Conservation (phyloP, 176 grass and related monocot genomes). For the Tillandsia leiboldiana region DNA sequence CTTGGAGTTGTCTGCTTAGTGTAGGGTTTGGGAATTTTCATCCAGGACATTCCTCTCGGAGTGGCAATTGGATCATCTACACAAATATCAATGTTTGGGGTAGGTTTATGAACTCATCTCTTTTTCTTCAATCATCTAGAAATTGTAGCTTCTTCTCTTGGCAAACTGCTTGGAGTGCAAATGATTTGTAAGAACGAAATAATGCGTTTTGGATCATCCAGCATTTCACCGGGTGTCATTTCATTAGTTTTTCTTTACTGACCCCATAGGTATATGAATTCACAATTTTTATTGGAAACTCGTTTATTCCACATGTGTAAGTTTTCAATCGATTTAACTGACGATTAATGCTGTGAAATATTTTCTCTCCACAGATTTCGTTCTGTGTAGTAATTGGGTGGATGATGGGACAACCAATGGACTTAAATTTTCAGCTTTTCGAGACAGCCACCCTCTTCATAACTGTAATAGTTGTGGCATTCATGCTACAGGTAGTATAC, state of each 20-base stretch:
- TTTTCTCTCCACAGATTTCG: slow-evolving; percentile 43
- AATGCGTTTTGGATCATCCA: neutral
- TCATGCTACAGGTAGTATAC: slow-evolving; percentile 57
- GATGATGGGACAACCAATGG: slow-evolving; percentile 70
- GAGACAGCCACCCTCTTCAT: slow-evolving; percentile 70
- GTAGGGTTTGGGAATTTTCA: neutral
- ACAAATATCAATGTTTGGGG: slow-evolving; percentile 85
- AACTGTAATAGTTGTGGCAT: slow-evolving; percentile 60
- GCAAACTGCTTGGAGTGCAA: neutral
- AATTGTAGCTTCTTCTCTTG: neutral
- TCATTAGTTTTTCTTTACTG: neutral
- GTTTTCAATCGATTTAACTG: neutral
- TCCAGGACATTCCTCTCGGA: slow-evolving; percentile 61
- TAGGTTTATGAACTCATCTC: slow-evolving; percentile 12
- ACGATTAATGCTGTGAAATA: neutral
- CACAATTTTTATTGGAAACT: too few relatives aligned
- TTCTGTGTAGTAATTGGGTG: slow-evolving; percentile 62
- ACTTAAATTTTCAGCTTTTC: slow-evolving; percentile 78
- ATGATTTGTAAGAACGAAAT: neutral
- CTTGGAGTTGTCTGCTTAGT: slow-evolving; percentile 33
- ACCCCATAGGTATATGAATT: too few relatives aligned
- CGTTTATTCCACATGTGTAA: neutral
- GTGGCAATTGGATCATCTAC: slow-evolving; percentile 74
- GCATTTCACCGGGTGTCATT: neutral
- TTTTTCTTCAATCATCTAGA: neutral